A percentile compares a stretch with the other conserved stretches of the same genome.
Conservation (phyloP, 495 filamentous ascomycete species). For the Amphirosellinia nigrospora region DNA sequence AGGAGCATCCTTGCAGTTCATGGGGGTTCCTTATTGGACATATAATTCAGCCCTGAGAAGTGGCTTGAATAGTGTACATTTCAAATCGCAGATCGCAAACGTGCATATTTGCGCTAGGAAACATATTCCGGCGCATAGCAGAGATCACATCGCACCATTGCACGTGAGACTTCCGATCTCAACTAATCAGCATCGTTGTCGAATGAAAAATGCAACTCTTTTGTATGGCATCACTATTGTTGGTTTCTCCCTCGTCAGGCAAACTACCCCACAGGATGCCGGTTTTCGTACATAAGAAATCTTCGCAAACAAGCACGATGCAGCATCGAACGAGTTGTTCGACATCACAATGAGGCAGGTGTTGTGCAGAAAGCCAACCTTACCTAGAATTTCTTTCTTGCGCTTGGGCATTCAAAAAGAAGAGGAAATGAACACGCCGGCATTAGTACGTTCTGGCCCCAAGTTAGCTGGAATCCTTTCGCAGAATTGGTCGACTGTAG, state of each 20-base stretch:
- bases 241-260: neutral
- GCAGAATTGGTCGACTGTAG: neutral
- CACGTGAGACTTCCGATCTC: constrained; percentile 11
- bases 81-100: constrained; percentile 17
- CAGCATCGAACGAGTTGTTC: constrained; percentile 9
- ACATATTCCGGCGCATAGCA: constrained; percentile 18
- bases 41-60: constrained; percentile 17
- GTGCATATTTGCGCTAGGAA: constrained; percentile 10
- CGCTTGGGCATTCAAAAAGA: neutral
- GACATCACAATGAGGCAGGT: constrained; percentile 16
- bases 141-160: constrained; percentile 19
- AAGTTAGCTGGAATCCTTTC: neutral
- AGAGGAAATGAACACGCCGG: constrained; percentile 4
- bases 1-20: constrained; percentile 13
- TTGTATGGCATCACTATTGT: neutral
- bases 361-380: constrained; percentile 2
- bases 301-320: neutral
- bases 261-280: neutral
- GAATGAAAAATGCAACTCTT: constrained; percentile 3
- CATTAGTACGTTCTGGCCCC: neutral
- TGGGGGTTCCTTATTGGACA: constrained; percentile 4
- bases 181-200: neutral
- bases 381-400: neutral
- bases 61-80: constrained; percentile 10
- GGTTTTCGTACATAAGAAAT: neutral